Percentiles rank a stretch among this genome's conserved stretches.
Conservation (phyloP, 495 filamentous ascomycete species). For the Geopyxis carbonaria region DNA sequence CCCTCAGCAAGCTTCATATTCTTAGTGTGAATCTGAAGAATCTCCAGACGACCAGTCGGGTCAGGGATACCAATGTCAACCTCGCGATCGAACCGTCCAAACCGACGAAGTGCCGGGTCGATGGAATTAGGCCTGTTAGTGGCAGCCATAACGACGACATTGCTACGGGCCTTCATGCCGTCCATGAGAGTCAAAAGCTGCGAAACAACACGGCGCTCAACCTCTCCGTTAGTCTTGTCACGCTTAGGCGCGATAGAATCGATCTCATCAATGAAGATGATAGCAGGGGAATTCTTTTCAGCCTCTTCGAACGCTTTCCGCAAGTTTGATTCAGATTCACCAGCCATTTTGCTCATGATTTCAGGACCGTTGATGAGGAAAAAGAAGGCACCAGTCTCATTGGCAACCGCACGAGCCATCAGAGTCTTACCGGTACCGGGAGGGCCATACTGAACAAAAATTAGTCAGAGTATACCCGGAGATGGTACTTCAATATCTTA, state of each 20-base stretch:
- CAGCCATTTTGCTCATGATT: constrained; percentile 99
- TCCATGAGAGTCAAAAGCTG: constrained; percentile 97
- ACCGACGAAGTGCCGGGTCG: constrained; percentile 89
- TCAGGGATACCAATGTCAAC: constrained; percentile 97
- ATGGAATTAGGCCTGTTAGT: constrained; percentile 97
- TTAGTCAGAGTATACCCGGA: constrained; percentile 1
- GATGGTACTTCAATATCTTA: constrained; percentile 6
- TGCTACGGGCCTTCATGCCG: constrained; percentile 97
- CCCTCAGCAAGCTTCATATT: constrained; percentile 99
- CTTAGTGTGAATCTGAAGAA: constrained; percentile 97
- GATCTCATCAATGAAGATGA: constrained; percentile 99
- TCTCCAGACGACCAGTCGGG: constrained; percentile 95
- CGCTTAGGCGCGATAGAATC: constrained; percentile 98
- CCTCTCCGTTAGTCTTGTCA: constrained; percentile 99
- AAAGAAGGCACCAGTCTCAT: constrained; percentile 98
- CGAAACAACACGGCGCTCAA: constrained; percentile 94
- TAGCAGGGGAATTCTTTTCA: constrained; percentile 97
- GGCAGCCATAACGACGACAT: constrained; percentile 96
- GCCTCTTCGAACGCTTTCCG: constrained; percentile 97
- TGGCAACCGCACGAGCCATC: constrained; percentile 96
- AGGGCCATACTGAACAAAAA: constrained; percentile 48
- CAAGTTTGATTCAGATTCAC: constrained; percentile 94
- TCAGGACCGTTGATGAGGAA: constrained; percentile 96
- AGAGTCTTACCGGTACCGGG: constrained; percentile 98
- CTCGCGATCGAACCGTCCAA: constrained; percentile 95